Percentiles rank a stretch among this genome's conserved stretches.
Conservation (phyloP, 352 stramenopile species). For the Phytophthora fragariaefolia region DNA sequence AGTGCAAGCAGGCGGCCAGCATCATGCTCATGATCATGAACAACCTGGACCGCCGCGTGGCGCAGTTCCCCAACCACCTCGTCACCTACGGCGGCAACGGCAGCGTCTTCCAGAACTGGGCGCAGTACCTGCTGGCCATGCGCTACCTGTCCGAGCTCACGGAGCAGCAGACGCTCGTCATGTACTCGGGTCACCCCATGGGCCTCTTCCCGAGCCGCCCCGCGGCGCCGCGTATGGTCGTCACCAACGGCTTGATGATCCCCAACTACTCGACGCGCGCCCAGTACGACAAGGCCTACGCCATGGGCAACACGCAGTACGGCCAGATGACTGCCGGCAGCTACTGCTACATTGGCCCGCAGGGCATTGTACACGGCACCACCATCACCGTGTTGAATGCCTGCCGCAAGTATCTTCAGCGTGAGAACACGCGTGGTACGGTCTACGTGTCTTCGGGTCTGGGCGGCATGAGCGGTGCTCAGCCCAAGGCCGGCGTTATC, state of each 20-base stretch:
- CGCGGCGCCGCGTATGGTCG: slow-evolving; percentile 81
- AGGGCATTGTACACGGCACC: slow-evolving; percentile 91
- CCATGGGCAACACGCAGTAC: slow-evolving; percentile 88
- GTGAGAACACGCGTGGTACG: slow-evolving; percentile 72
- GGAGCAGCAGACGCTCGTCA: slow-evolving; percentile 89
- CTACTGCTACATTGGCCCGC: slow-evolving; percentile 92
- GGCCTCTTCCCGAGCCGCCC: slow-evolving; percentile 83
- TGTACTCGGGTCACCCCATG: slow-evolving; percentile 91
- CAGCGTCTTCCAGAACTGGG: slow-evolving; percentile 92
- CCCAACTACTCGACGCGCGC: slow-evolving; percentile 89
- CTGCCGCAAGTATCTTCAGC: slow-evolving; percentile 85
- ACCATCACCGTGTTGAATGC: slow-evolving; percentile 92
- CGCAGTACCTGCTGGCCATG: slow-evolving; percentile 89
- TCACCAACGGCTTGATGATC: slow-evolving; percentile 92
- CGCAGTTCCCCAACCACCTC: slow-evolving; percentile 88
- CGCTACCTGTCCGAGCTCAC: slow-evolving; percentile 89
- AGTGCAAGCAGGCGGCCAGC: slow-evolving; percentile 75
- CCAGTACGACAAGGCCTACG: slow-evolving; percentile 91
- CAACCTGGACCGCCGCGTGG: slow-evolving; percentile 87
- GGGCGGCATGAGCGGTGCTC: slow-evolving; percentile 88
- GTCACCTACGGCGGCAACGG: slow-evolving; percentile 92
- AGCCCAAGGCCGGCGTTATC: slow-evolving; percentile 88
- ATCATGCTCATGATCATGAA: slow-evolving; percentile 94
- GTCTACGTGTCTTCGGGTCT: slow-evolving; percentile 90
- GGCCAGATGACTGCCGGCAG: slow-evolving; percentile 92